Evolutionary conservation across 495 filamentous ascomycete species (phyloP).

Genomic region (Neurospora cerealis): DNA sequence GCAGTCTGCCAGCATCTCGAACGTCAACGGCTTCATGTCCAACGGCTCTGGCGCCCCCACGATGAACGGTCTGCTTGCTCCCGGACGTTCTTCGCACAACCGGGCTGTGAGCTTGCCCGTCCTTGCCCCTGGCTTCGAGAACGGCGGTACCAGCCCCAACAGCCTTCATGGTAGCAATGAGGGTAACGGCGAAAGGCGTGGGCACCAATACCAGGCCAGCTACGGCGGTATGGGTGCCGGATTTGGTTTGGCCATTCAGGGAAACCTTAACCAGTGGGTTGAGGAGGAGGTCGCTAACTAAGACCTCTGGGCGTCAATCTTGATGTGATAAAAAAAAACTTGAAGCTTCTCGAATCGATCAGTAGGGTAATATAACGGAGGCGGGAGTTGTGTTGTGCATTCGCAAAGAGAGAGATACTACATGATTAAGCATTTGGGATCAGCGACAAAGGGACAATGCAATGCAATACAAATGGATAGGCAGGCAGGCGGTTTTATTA

Average conservation of each 20-base stretch:
- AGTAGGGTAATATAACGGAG: neutral
- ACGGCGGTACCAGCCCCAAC: constrained; percentile 37
- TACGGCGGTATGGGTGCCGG: constrained; percentile 43
- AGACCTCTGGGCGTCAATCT: neutral
- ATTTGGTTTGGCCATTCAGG: constrained; percentile 41
- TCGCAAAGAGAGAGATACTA: neutral
- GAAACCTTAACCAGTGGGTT: constrained; percentile 44
- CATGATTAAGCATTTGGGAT: neutral
- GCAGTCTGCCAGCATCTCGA: constrained; percentile 51
- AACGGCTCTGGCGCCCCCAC: constrained; percentile 55
- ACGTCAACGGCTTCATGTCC: constrained; percentile 33
- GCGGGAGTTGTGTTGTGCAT: neutral
- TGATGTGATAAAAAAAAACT: neutral
- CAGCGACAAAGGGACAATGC: neutral
- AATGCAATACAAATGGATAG: neutral
- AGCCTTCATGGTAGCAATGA: constrained; percentile 30
- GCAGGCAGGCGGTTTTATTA: neutral
- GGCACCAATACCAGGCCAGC: constrained; percentile 47
- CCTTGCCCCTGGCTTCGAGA: constrained; percentile 42
- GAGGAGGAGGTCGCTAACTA: constrained; percentile 47
- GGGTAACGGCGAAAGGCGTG: constrained; percentile 33
- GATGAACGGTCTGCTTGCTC: constrained; percentile 65
- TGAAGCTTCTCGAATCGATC: neutral
- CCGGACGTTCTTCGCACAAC: constrained; percentile 65
- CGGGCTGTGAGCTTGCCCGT: constrained; percentile 77